Conservation (phyloP, 148 eudicot genomes). For the Fagopyrum homotropicum region DNA sequence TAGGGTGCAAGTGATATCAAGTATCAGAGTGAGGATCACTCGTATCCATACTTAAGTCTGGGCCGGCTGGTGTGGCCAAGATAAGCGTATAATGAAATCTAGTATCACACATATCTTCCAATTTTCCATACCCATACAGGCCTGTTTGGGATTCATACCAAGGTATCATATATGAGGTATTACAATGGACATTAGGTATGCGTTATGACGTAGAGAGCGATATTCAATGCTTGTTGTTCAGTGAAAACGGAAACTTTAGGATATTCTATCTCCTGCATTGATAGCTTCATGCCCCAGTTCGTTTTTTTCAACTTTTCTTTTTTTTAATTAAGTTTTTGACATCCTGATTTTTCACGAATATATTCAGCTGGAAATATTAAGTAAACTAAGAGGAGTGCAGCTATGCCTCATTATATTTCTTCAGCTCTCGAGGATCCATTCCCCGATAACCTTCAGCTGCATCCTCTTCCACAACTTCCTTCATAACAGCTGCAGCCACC, state of each 20-base stretch:
- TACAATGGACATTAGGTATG: too few relatives aligned
- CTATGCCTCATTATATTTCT: slow-evolving; percentile 57
- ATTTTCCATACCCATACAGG: too few relatives aligned
- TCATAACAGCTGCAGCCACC: slow-evolving; percentile 86
- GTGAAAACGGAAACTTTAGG: not conserved
- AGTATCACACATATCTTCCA: too few relatives aligned
- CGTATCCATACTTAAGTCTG: too few relatives aligned
- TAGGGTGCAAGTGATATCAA: too few relatives aligned
- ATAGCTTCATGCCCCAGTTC: not conserved
- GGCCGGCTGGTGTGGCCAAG: too few relatives aligned
- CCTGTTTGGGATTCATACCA: too few relatives aligned
- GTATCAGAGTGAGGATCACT: too few relatives aligned
- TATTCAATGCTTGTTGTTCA: not conserved
- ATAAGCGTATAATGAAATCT: too few relatives aligned
- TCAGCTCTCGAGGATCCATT: slow-evolving; percentile 79
- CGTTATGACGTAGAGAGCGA: too few relatives aligned
- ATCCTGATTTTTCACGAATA: not conserved
- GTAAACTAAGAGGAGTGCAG: not conserved
- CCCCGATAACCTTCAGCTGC: slow-evolving; percentile 94
- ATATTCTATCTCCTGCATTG: not conserved
- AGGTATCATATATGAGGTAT: too few relatives aligned
- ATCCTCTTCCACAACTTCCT: slow-evolving; percentile 89
- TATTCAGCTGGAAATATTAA: not conserved
- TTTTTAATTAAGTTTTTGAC: not conserved
- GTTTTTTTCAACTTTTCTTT: not conserved